phyloP scores from a whole-genome alignment of 768 basidiomycete genomes.

The Boletus insuetus region DNA sequence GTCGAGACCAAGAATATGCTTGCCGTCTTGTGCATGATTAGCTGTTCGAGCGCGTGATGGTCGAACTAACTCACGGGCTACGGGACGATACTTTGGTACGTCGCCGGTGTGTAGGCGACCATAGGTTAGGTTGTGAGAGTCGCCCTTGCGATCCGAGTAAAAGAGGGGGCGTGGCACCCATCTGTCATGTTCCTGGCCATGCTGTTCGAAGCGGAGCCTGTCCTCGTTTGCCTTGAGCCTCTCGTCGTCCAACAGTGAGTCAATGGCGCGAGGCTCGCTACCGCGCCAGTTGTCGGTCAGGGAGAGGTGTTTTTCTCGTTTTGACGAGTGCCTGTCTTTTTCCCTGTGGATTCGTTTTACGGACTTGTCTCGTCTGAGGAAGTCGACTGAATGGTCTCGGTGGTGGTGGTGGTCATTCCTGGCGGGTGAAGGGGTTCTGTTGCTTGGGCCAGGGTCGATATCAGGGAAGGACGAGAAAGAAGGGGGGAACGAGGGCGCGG shows the following conservation, averaged over 20 bases:
- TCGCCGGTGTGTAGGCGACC: conserved; percentile 62
- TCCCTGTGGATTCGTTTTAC: conserved; percentile 24
- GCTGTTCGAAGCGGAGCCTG: conserved; percentile 22
- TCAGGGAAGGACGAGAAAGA: conserved; percentile 73
- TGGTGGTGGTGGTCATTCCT: conserved; percentile 15
- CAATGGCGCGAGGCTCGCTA: conserved; percentile 11
- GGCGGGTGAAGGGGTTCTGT: conserved; percentile 16
- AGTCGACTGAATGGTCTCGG: conserved; percentile 12
- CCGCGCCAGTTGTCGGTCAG: conserved; percentile 24
- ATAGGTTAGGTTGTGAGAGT: conserved; percentile 62
- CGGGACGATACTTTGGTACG: conserved; percentile 62
- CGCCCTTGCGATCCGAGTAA: conserved; percentile 68
- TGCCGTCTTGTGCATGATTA: conserved; percentile 49
- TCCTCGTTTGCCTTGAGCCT: conserved; percentile 36
- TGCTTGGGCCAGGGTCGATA: conserved; percentile 44
- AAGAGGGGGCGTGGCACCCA: conserved; percentile 38
- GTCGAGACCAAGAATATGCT: conserved; percentile 62
- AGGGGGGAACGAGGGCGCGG: conserved; percentile 57
- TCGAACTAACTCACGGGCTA: conserved; percentile 47
- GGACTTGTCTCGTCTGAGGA: conserved; percentile 18
- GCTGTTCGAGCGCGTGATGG: conserved; percentile 30
- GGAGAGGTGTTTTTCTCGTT: conserved; percentile 31
- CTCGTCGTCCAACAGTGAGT: conserved; percentile 28
- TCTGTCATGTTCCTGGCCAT: conserved; percentile 18
- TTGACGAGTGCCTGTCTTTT: conserved; percentile 29